phyloP scores from a whole-genome alignment of 345 rosid species.

The Arabis hirsuta region DNA sequence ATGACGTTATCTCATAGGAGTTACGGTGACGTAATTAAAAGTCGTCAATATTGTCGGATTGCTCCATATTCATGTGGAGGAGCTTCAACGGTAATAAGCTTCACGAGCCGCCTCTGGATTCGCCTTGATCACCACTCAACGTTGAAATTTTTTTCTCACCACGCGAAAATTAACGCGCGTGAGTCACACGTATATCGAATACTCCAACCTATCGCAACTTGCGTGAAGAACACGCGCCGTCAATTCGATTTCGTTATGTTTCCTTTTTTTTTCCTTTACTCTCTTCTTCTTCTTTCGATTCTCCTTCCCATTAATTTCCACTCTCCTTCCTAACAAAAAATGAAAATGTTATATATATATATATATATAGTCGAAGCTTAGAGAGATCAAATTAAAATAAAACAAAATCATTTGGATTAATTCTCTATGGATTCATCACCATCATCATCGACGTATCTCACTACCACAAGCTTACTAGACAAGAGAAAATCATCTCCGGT shows the following conservation, averaged over 20 bases:
- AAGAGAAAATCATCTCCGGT: conserved; percentile 10
- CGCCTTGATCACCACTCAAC: conserved; percentile 32
- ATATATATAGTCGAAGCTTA: not conserved
- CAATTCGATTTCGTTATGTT: conserved; percentile 4
- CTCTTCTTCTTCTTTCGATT: conserved; percentile 17
- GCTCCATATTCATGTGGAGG: conserved; percentile 27
- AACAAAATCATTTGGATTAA: conserved; percentile 17
- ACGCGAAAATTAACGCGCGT: conserved; percentile 3
- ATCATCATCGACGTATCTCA: conserved; percentile 33
- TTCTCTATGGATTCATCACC: conserved; percentile 38
- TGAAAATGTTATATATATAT: not conserved
- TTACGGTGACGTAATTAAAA: conserved; percentile 12
- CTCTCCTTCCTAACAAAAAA: conserved; percentile 29
- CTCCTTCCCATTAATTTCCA: conserved; percentile 36
- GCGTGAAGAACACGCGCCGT: conserved; percentile 31
- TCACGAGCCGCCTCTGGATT: conserved; percentile 30
- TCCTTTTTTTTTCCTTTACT: not conserved
- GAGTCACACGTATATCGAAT: not conserved
- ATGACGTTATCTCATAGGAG: conserved; percentile 21
- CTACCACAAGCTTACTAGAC: conserved; percentile 25
- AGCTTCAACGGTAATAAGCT: conserved; percentile 24
- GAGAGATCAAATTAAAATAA: not conserved
- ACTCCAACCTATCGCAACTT: conserved; percentile 4
- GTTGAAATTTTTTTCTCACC: not conserved
- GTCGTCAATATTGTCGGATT: too few species aligned